phyloP scores from a whole-genome alignment of 2,329 filamentous ascomycete genomes.

The Claviceps sp. region DNA sequence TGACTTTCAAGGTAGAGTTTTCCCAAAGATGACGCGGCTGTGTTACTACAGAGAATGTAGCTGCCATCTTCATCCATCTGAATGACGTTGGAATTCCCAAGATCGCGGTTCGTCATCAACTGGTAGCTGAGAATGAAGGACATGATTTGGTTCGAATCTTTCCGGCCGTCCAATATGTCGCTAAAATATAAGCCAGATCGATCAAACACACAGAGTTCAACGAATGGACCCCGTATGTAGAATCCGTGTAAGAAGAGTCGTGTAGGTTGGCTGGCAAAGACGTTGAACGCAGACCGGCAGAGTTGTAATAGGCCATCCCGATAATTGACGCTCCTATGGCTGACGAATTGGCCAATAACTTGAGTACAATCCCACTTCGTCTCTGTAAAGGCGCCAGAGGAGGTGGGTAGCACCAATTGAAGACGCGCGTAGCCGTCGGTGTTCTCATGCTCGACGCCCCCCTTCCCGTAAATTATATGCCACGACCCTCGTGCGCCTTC shows the following conservation, averaged over 20 bases:
- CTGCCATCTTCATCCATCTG: slow-evolving; percentile 12
- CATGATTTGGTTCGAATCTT: slow-evolving; percentile 16
- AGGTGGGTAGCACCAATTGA: background rate
- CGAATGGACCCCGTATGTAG: slow-evolving; percentile 16
- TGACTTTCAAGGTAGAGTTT: slow-evolving; percentile 10
- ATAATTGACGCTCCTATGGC: slow-evolving; percentile 4
- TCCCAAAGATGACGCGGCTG: background rate
- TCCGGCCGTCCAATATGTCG: slow-evolving; percentile 16
- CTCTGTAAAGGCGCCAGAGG: background rate
- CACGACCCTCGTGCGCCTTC: background rate
- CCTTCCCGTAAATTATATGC: background rate
- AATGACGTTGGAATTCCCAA: slow-evolving; percentile 13
- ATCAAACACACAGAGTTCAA: slow-evolving; percentile 25
- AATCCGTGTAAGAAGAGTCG: slow-evolving; percentile 25
- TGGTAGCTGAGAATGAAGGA: slow-evolving; percentile 17
- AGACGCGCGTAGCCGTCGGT: background rate
- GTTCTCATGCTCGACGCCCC: background rate
- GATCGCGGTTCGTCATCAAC: slow-evolving; percentile 16
- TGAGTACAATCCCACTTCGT: slow-evolving; percentile 8
- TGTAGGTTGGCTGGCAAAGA: slow-evolving; percentile 17
- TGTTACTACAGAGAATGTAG: slow-evolving; percentile 1
- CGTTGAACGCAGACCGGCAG: slow-evolving; percentile 9
- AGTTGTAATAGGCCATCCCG: slow-evolving; percentile 8
- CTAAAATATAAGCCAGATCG: slow-evolving; percentile 21
- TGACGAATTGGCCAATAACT: slow-evolving; percentile 8